Evolutionary conservation across 257 asterid genomes (phyloP).

Genomic region (Solanum bulbocastanum): DNA sequence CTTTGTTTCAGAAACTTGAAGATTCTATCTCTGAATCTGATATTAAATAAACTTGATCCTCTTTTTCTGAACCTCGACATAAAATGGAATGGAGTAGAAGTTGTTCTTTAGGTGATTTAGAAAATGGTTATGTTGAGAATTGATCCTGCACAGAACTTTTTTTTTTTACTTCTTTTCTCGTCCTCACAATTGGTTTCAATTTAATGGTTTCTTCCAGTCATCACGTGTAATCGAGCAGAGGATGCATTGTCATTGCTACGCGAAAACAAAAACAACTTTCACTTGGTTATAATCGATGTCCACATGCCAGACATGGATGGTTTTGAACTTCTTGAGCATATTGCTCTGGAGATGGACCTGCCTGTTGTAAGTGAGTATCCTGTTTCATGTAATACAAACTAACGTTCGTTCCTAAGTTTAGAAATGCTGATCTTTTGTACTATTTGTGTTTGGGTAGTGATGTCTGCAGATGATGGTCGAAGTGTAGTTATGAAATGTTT

Average conservation of each 20-base stretch:
- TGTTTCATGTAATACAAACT: neutral
- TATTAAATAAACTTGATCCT: neutral
- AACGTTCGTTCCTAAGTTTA: neutral
- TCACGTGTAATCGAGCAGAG: slow-evolving; percentile 65
- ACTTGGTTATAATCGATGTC: slow-evolving; percentile 84
- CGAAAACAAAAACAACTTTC: slow-evolving; percentile 52
- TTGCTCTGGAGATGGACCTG: slow-evolving; percentile 85
- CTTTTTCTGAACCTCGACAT: neutral
- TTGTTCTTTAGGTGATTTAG: neutral
- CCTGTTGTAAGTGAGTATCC: slow-evolving; percentile 81
- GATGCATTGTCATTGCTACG: slow-evolving; percentile 50
- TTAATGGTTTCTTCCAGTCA: slow-evolving; percentile 34
- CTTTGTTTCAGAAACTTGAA: neutral
- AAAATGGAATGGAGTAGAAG: neutral
- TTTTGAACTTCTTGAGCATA: slow-evolving; percentile 68
- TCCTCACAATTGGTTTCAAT: neutral
- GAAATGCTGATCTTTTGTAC: neutral
- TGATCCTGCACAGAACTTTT: neutral
- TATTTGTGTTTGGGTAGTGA: slow-evolving; percentile 42
- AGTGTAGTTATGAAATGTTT: slow-evolving; percentile 86
- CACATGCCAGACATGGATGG: slow-evolving; percentile 99
- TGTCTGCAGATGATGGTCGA: slow-evolving; percentile 90
- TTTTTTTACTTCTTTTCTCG: neutral
- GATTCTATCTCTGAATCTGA: neutral
- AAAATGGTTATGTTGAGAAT: neutral